These are phyloP conservation scores for Tricholoma terreum DNA, from an alignment of 768 basidiomycete species.

Conservation along the genomic window DNA sequence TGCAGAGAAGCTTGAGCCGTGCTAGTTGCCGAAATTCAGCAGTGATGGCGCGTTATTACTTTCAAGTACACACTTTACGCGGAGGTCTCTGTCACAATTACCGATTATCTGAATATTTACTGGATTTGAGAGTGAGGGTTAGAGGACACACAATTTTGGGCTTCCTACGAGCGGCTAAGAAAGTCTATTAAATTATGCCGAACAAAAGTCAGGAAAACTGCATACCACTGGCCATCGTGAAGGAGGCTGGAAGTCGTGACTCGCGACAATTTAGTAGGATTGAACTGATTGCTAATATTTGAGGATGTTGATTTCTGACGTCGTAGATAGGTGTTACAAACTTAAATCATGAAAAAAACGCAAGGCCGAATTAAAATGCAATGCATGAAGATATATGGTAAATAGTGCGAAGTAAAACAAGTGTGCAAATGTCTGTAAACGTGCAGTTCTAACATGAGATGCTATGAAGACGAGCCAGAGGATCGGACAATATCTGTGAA, in stretches of 20 bases:
- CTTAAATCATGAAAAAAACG: too few species aligned
- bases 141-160: slow-evolving; percentile 44
- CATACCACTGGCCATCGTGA: slow-evolving; percentile 24
- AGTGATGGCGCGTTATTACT: neutral
- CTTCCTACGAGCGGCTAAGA: slow-evolving; percentile 34
- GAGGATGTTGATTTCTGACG: too few species aligned
- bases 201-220: neutral
- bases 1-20: slow-evolving; percentile 69
- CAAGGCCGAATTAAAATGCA: neutral
- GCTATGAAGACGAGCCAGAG: slow-evolving; percentile 61
- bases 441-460: slow-evolving; percentile 13
- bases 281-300: too few species aligned
- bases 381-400: slow-evolving; percentile 3
- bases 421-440: slow-evolving; percentile 12
- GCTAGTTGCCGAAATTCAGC: slow-evolving; percentile 38
- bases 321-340: too few species aligned
- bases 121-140: slow-evolving; percentile 3
- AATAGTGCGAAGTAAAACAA: slow-evolving; percentile 2
- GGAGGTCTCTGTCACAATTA: slow-evolving; percentile 39
- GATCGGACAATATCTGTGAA: slow-evolving; percentile 81
- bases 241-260: neutral
- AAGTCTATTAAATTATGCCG: neutral
- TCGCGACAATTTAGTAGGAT: too few species aligned
- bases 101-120: slow-evolving; percentile 1
- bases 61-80: slow-evolving; percentile 34